Evolutionary conservation across 1,284 basidiomycete species (phyloP), one percentile per base, ranked within the genome.

Genomic region (Agaricales sp.): DNA sequence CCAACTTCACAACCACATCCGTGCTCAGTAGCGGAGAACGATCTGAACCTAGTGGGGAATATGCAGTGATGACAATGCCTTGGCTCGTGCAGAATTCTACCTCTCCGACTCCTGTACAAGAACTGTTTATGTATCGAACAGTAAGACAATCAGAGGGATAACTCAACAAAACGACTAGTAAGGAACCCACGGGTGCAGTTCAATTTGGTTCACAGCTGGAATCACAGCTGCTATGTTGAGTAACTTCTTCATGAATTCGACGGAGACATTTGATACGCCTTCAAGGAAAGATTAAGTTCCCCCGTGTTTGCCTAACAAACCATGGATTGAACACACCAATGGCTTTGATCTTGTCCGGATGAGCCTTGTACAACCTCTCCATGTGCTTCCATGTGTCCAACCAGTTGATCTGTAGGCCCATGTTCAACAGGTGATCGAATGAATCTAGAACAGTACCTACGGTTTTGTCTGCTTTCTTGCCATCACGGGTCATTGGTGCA

Each of bases 21-120:
- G 83, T 67, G 30, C 85, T 82, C 1, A 78, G 80, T 48, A 87
- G 65, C 65, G 73, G 76, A 50, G 73, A 75, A 58, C 71, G 67
- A 63, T 83, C 85, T 66, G 90, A 87, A 13, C 92, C 92, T 1
- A 94, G 74, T 8, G 90, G 89, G 52, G 81, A 85, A 70, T 92
- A 93, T 0, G 90, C 88, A 11, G 88, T 90, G 55, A 92, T 67
- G 54, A 85, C 75, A 58, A 43, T n/a, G 41, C 41, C 13, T 16
- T 43, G 11, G 41, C 13, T 11, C 41, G 8, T n/a, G 20, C 41
- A 43, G 41, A 43, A 43, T 11, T 43, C 20, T 8, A 35, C 30
- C n/a, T 35, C 30, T n/a, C n/a, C 30, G n/a, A n/a, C 20, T 8
- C 41, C n/a, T 8, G 41, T n/a, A 19, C 41, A 43, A 43, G 30